Evolutionary conservation across 306 rosid genomes (phyloP).

Genomic region (Quercus berberidifolia): DNA sequence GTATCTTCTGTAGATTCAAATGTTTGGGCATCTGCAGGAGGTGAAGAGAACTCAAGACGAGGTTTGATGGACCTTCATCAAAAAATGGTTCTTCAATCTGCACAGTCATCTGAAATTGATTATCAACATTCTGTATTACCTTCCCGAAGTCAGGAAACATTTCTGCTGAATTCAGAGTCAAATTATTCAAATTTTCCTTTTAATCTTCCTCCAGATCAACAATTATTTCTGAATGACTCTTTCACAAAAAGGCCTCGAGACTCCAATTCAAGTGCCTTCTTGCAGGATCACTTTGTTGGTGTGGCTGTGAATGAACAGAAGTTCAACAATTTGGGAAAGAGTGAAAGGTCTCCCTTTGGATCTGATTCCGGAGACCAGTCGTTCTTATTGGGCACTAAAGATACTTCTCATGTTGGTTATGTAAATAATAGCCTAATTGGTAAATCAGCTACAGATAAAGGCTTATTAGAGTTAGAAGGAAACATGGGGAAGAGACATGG

Average conservation of each 20-base stretch:
- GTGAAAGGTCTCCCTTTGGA: conserved; percentile 37
- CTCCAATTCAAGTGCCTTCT: conserved; percentile 33
- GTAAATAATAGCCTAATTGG: conserved; percentile 41
- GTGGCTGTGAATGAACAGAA: conserved; percentile 37
- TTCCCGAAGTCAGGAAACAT: conserved; percentile 33
- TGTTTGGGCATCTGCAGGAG: conserved; percentile 36
- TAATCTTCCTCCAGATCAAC: conserved; percentile 50
- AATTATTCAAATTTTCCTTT: conserved; percentile 40
- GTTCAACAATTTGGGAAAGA: conserved; percentile 33
- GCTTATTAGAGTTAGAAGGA: conserved; percentile 40
- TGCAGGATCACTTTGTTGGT: conserved; percentile 43
- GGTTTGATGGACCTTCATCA: conserved; percentile 47
- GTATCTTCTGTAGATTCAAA: conserved; percentile 32
- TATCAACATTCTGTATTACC: conserved; percentile 49
- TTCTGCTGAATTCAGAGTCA: conserved; percentile 41
- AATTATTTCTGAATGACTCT: conserved; percentile 34
- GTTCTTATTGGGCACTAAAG: conserved; percentile 36
- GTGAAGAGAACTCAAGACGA: conserved; percentile 39
- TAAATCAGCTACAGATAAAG: conserved; percentile 45
- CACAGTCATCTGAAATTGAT: conserved; percentile 41
- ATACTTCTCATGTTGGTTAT: conserved; percentile 34
- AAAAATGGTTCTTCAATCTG: conserved; percentile 37
- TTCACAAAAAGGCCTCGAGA: conserved; percentile 34
- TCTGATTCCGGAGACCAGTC: conserved; percentile 51
- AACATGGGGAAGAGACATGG: conserved; percentile 47